Evolutionary conservation across 257 asterid species (phyloP), one percentile per base, ranked within the genome.

Genomic region (Solanum megistacrolobum): DNA sequence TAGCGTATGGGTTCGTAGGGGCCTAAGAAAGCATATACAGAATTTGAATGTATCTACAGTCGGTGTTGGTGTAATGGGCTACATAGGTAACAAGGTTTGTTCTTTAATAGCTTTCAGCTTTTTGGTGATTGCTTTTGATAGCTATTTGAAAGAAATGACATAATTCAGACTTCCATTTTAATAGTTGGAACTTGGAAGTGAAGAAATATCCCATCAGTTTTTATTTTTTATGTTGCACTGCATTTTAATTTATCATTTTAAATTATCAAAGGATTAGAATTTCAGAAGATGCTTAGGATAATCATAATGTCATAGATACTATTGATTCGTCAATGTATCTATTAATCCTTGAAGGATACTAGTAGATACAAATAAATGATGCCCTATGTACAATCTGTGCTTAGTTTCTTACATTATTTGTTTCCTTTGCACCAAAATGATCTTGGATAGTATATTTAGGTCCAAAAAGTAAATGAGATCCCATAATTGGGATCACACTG

Each of bases 41-140:
- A 92, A 97, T 87, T 55, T 97, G 89, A 95, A 91, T 74, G 98
- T 97, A 79, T 94, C 98, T 36, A 89, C 95, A 35, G 99, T 97
- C 86, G 99, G 99, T 79, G 99, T 97, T 58, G 99, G 99, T 66
- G 95, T 92, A 79, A 95, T 97, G 99, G 99, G 99, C 86, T 97
- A 91, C 91, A 94, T 97, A 21, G 99, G 99, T 72, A 97, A 97
- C 95, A 97, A 97, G 99, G 99, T 97, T 81, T 83, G 88, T 87
- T 91, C 90, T 86, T 68, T 60, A 58, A 55, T 84, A 75, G 66
- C 86, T 68, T 88, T 85, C 79, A 86, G 73, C 66, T 88, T 85
- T 69, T 46, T 29, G 41, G 66, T 32, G 43, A 48, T 82, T 82
- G 68, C 31, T 29, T 48, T 82, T 48, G 41, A 46, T 27, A 46